Conservation (phyloP, 2,329 filamentous ascomycete species). For the Clonostachys byssicola region DNA sequence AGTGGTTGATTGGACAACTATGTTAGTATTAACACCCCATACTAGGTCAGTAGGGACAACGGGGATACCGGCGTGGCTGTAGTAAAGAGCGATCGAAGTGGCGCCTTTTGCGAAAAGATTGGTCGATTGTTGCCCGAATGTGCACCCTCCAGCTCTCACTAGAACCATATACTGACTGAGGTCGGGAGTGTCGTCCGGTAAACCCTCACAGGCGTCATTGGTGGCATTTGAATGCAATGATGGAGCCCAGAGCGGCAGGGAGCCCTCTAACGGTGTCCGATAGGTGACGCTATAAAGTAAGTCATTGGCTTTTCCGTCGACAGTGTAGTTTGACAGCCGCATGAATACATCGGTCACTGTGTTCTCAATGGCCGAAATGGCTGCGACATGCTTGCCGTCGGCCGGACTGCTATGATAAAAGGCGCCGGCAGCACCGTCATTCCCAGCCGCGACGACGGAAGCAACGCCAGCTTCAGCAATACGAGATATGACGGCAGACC, state of each 20-base stretch:
- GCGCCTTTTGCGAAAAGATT: slow-evolving; percentile 51
- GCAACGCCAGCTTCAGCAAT: slow-evolving; percentile 24
- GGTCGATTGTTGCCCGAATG: slow-evolving; percentile 46
- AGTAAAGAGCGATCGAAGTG: slow-evolving; percentile 58
- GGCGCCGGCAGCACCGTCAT: slow-evolving; percentile 15
- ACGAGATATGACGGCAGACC: slow-evolving; percentile 33
- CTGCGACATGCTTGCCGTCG: slow-evolving; percentile 5
- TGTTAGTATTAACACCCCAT: slow-evolving; percentile 25
- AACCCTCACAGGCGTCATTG: slow-evolving; percentile 46
- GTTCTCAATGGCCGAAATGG: slow-evolving; percentile 8
- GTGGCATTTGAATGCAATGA: slow-evolving; percentile 41
- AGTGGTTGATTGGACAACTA: slow-evolving; percentile 32
- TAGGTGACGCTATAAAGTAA: slow-evolving; percentile 23
- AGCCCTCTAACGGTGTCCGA: slow-evolving; percentile 5
- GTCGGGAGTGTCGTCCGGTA: slow-evolving; percentile 49
- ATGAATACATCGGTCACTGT: slow-evolving; percentile 28
- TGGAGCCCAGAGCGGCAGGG: slow-evolving; percentile 42
- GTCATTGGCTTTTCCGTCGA: slow-evolving; percentile 15
- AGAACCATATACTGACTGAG: slow-evolving; percentile 54
- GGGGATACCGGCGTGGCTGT: slow-evolving; percentile 17
- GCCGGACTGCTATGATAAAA: slow-evolving; percentile 7
- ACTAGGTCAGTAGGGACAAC: slow-evolving; percentile 9
- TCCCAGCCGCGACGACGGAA: slow-evolving; percentile 11
- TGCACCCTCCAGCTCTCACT: slow-evolving; percentile 54
- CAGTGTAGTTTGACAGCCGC: slow-evolving; percentile 25